phyloP scores from a whole-genome alignment of 805 yeast species.

The Grigorovia transvaalensis region DNA sequence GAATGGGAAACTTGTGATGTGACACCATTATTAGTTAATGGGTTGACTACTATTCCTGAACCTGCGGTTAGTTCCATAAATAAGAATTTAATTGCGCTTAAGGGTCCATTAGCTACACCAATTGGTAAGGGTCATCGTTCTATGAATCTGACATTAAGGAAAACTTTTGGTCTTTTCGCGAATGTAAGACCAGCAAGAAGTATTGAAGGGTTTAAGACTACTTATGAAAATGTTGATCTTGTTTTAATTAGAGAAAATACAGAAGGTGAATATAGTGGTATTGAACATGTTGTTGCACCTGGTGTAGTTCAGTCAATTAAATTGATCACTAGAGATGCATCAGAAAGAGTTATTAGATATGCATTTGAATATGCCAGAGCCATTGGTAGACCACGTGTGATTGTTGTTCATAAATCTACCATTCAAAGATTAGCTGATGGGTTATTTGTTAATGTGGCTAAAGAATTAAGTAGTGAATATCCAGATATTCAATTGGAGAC shows the following conservation, averaged over 20 bases:
- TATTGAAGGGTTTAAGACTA: slow-evolving; percentile 87
- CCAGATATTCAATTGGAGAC: slow-evolving; percentile 77
- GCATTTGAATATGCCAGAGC: slow-evolving; percentile 94
- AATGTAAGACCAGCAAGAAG: slow-evolving; percentile 96
- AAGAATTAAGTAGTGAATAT: slow-evolving; percentile 80
- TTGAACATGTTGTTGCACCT: slow-evolving; percentile 95
- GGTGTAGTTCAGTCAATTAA: slow-evolving; percentile 98
- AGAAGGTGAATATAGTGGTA: slow-evolving; percentile 99
- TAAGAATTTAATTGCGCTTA: slow-evolving; percentile 86
- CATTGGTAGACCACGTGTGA: slow-evolving; percentile 75
- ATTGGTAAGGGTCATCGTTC: slow-evolving; percentile 98
- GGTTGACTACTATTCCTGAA: slow-evolving; percentile 87
- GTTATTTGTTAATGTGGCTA: slow-evolving; percentile 84
- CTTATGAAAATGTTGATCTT: slow-evolving; percentile 70
- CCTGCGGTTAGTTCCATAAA: slow-evolving; percentile 88
- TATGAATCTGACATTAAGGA: slow-evolving; percentile 92
- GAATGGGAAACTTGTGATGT: slow-evolving; percentile 97
- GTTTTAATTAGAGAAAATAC: slow-evolving; percentile 98
- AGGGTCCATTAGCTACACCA: slow-evolving; percentile 98
- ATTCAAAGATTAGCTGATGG: slow-evolving; percentile 98
- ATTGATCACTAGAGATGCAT: slow-evolving; percentile 91
- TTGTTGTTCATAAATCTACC: slow-evolving; percentile 96
- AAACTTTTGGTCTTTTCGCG: slow-evolving; percentile 92
- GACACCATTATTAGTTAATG: slow-evolving; percentile 83
- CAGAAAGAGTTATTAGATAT: slow-evolving; percentile 92